Evolutionary conservation across 805 yeast species (phyloP).

Genomic region (Saccharomycopsis fibuligera): DNA sequence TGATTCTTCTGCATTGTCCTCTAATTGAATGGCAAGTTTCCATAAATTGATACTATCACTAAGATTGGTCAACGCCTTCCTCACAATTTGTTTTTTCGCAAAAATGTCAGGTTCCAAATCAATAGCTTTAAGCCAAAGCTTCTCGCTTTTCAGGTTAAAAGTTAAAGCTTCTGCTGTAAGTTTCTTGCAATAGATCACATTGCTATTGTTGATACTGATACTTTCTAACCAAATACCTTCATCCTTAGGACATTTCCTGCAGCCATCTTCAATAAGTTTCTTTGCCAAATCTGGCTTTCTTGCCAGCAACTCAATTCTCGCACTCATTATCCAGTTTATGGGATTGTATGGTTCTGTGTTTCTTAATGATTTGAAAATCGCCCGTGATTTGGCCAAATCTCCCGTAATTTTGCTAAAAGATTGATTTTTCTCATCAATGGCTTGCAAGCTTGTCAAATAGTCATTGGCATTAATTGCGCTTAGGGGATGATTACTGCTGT

Average conservation of each 20-base stretch:
- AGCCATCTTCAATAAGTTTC: slow-evolving; percentile 64
- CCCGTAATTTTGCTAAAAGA: slow-evolving; percentile 36
- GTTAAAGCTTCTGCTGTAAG: slow-evolving; percentile 63
- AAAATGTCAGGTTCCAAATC: slow-evolving; percentile 54
- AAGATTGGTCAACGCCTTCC: slow-evolving; percentile 62
- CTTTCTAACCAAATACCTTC: slow-evolving; percentile 83
- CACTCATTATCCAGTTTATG: slow-evolving; percentile 81
- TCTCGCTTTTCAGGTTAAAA: slow-evolving; percentile 47
- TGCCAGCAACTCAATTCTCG: slow-evolving; percentile 67
- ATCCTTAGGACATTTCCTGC: slow-evolving; percentile 54
- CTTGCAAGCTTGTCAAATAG: slow-evolving; percentile 37
- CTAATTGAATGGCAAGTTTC: slow-evolving; percentile 57
- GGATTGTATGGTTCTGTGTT: slow-evolving; percentile 68
- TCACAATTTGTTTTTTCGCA: slow-evolving; percentile 51
- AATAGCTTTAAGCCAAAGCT: slow-evolving; percentile 68
- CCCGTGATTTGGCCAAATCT: slow-evolving; percentile 53
- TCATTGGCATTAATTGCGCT: slow-evolving; percentile 31
- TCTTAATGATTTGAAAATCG: slow-evolving; percentile 59
- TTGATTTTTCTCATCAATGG: neutral
- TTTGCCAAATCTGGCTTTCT: slow-evolving; percentile 52
- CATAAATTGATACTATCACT: slow-evolving; percentile 61
- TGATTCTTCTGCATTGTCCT: slow-evolving; percentile 44
- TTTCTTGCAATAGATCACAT: slow-evolving; percentile 41
- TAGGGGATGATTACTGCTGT: neutral
- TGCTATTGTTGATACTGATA: slow-evolving; percentile 50